Conservation (phyloP, 768 basidiomycete species). For the Mycena epipterygia region DNA sequence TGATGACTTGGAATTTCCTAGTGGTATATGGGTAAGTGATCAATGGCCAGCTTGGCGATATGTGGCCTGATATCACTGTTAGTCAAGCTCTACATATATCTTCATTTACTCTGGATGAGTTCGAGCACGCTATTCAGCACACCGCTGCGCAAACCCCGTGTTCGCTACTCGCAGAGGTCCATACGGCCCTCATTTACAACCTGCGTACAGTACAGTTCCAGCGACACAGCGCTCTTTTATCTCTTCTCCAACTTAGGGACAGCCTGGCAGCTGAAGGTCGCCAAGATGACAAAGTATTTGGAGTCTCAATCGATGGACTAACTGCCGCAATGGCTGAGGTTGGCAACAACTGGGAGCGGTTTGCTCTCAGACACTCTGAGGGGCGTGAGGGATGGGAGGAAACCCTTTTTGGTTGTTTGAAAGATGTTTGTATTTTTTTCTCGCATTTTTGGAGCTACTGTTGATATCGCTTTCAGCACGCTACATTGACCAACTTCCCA, state of each 20-base stretch:
- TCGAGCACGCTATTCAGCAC: constrained; percentile 89
- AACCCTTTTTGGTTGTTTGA: constrained; percentile 87
- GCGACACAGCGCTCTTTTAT: constrained; percentile 81
- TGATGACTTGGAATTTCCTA: constrained; percentile 95
- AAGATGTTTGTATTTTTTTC: constrained; percentile 77
- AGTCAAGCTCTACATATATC: constrained; percentile 93
- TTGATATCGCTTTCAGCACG: constrained; percentile 65
- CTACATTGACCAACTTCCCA: constrained; percentile 79
- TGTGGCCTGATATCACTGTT: constrained; percentile 21
- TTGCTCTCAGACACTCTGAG: constrained; percentile 79
- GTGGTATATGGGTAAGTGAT: constrained; percentile 89
- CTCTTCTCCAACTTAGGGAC: constrained; percentile 65
- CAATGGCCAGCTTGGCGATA: background rate
- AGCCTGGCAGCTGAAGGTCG: constrained; percentile 56
- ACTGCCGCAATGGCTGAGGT: constrained; percentile 80
- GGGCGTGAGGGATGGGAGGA: constrained; percentile 93
- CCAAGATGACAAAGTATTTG: constrained; percentile 60
- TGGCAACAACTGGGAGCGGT: constrained; percentile 90
- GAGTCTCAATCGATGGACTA: constrained; percentile 74
- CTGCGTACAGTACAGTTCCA: constrained; percentile 85
- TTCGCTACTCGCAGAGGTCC: constrained; percentile 86
- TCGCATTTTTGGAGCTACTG: constrained; percentile 1
- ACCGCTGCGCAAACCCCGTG: constrained; percentile 77
- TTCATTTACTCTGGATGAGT: constrained; percentile 92
- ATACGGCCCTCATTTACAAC: constrained; percentile 90